Evolutionary conservation across 1,284 basidiomycete species (phyloP).

Genomic region (Ustilago lituana): DNA sequence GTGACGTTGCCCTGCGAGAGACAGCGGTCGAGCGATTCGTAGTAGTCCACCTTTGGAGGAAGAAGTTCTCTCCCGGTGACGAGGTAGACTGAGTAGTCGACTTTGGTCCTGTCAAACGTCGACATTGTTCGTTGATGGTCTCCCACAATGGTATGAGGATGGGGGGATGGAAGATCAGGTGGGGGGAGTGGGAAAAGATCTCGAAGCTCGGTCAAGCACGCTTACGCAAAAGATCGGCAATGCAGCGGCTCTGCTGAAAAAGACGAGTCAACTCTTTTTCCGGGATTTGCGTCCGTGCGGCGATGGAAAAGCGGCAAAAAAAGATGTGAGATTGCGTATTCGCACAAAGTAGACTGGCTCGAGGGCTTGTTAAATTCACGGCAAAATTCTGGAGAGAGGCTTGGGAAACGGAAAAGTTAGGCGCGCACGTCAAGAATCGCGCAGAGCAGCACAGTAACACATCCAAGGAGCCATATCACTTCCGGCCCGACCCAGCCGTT

Average conservation of each 20-base stretch:
- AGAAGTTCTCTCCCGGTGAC: constrained; percentile 84
- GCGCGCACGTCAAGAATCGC: constrained; percentile 34
- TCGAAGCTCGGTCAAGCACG: too few species aligned
- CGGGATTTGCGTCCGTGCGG: too few species aligned
- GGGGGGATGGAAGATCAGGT: neutral
- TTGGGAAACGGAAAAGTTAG: too few species aligned
- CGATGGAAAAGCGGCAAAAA: too few species aligned
- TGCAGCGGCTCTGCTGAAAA: neutral
- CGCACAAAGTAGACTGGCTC: too few species aligned
- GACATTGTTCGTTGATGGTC: neutral
- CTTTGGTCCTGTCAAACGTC: constrained; percentile 15
- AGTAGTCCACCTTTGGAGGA: constrained; percentile 77
- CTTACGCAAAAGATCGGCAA: constrained; percentile 6
- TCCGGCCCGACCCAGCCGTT: too few species aligned
- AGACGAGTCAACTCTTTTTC: neutral
- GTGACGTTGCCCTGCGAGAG: constrained; percentile 86
- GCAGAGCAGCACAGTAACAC: constrained; percentile 4
- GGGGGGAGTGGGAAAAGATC: neutral
- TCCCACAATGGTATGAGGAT: too few species aligned
- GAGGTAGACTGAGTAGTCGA: constrained; percentile 69
- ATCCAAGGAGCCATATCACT: constrained; percentile 29
- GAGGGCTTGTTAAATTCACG: too few species aligned
- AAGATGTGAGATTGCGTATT: too few species aligned
- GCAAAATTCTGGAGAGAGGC: too few species aligned
- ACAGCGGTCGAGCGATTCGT: constrained; percentile 80